These are phyloP conservation scores for Pseudodiploospora longispora DNA, from an alignment of 2,329 filamentous ascomycete species.

Conservation along the genomic window DNA sequence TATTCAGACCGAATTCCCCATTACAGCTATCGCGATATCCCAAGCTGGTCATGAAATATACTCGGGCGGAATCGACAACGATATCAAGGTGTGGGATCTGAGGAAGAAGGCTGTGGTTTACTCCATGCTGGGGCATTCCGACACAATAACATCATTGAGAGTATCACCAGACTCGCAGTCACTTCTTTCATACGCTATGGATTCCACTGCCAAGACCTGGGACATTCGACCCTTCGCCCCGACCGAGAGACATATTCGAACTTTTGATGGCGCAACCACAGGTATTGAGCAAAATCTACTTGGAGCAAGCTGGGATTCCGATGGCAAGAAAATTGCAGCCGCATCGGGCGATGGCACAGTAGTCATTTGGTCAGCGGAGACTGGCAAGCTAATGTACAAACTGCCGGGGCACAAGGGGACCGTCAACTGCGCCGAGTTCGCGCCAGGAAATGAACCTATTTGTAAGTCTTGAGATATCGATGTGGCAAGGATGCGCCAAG, in stretches of 20 bases:
- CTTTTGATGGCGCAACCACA: constrained; percentile 82
- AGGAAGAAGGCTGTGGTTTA: constrained; percentile 86
- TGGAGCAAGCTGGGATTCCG: constrained; percentile 79
- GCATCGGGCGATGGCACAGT: constrained; percentile 87
- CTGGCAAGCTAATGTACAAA: constrained; percentile 89
- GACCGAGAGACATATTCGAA: constrained; percentile 72
- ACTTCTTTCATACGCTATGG: constrained; percentile 85
- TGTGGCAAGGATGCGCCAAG: neutral
- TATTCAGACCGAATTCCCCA: constrained; percentile 83
- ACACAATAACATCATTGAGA: constrained; percentile 82
- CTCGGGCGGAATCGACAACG: constrained; percentile 90
- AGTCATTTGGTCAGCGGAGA: constrained; percentile 81
- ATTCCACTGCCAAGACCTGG: constrained; percentile 91
- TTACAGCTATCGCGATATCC: constrained; percentile 84
- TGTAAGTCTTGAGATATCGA: constrained; percentile 50
- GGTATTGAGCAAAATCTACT: constrained; percentile 90
- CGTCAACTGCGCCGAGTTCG: constrained; percentile 91
- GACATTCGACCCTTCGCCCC: constrained; percentile 93
- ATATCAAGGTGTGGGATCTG: constrained; percentile 95
- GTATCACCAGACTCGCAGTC: constrained; percentile 92
- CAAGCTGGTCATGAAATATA: constrained; percentile 95
- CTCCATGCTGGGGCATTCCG: constrained; percentile 78
- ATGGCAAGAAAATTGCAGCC: constrained; percentile 78
- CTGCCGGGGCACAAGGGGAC: constrained; percentile 90
- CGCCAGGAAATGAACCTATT: constrained; percentile 75